Evolutionary conservation across 2,329 filamentous ascomycete species (phyloP), one percentile per base, ranked within the genome.

Genomic region (Lasiodiplodia hormozganensis): DNA sequence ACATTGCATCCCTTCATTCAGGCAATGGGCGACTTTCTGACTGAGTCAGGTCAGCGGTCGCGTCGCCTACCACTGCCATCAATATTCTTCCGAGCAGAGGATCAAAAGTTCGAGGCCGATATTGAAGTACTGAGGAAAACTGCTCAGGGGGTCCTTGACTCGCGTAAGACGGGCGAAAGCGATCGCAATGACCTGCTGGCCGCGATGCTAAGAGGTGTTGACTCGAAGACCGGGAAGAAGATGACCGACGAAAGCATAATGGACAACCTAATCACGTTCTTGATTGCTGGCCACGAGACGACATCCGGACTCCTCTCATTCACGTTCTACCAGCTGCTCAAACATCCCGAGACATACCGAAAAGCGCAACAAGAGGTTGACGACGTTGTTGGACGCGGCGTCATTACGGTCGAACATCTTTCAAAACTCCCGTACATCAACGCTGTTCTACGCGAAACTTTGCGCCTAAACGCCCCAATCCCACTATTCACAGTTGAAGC

Each of bases 231-330:
- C 4, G 89, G 90, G 14, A 82, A 89, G 72, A 85, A 84, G n/a
- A 80, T 93, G 71, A 85, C 82, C 1, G 88, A 92, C 69, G 82
- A 85, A 4, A 86, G 83, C 60, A 90, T 93, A 70, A 85, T 87
- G 18, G 84, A 90, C 75, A 92, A 93, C 71, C 87, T 93, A 79
- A 89, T 91, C 69, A 93, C 90, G 0, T 92, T 93, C 71, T 77
- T 93, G 54, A 51, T 69, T 66, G 76, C 78, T 72, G 84, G 89
- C 1, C 90, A 92, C 70, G 91, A 93, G 73, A 94, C 92, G 0
- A 91, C 91, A 0, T 88, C 88, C 1, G 90, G 90, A 2, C 79
- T 90, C 16, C 77, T 93, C 12, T 86, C 88, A 0, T 93, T 92
- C 74, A 79, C 85, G 0, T 86, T 92, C 62, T 90, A 89, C 73